phyloP scores from a whole-genome alignment of 2,329 filamentous ascomycete genomes.

The Alternaria infectoria region DNA sequence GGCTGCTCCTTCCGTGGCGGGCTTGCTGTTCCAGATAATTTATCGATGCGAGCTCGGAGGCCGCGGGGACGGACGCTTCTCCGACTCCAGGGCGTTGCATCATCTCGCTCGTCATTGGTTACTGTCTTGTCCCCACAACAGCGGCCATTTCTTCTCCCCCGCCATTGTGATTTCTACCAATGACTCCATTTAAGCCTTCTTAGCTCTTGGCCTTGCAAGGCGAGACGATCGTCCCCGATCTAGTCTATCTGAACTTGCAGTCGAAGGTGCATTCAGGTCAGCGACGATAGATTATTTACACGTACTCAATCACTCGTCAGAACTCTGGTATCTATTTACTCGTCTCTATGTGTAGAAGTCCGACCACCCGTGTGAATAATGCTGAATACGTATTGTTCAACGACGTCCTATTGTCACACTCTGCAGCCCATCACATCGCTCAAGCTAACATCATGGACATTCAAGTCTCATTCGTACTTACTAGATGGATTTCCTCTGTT shows the following conservation, averaged over 20 bases:
- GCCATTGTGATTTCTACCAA: neutral
- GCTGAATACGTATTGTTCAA: neutral
- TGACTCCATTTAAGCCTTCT: neutral
- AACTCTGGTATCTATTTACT: neutral
- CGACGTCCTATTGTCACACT: neutral
- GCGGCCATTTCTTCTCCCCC: neutral
- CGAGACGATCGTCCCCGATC: neutral
- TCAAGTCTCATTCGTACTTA: neutral
- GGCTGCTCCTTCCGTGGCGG: conserved; percentile 19
- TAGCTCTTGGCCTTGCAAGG: neutral
- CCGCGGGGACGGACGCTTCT: conserved; percentile 20
- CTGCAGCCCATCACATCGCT: neutral
- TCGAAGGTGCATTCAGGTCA: neutral
- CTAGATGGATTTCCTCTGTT: neutral
- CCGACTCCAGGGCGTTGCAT: neutral
- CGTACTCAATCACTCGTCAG: neutral
- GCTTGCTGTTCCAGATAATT: conserved; percentile 25
- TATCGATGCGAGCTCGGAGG: conserved; percentile 33
- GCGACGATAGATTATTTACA: neutral
- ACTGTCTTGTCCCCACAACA: neutral
- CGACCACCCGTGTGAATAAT: neutral
- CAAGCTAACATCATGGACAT: neutral
- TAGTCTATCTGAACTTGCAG: neutral
- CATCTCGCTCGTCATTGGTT: neutral
- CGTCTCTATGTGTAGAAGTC: neutral